A percentile compares a stretch with the other conserved stretches of the same genome.
phyloP scores from a whole-genome alignment of 352 stramenopile species.

The Phytophthora lateralis region DNA sequence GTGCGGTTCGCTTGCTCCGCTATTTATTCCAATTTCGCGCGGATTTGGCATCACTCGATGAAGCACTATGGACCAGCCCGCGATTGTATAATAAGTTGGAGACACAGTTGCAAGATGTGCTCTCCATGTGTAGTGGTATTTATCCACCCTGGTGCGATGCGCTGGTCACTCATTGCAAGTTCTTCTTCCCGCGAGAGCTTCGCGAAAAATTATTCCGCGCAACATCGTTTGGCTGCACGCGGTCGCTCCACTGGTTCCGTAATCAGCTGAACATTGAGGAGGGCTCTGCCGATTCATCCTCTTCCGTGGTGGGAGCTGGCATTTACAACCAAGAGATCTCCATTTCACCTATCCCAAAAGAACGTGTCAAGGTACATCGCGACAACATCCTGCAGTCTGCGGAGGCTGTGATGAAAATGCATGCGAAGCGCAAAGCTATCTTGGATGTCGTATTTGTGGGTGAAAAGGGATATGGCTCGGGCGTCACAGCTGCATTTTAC shows the following conservation, averaged over 20 bases:
- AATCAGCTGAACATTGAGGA: slow-evolving; percentile 70
- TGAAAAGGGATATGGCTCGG: slow-evolving; percentile 86
- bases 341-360: slow-evolving; percentile 84
- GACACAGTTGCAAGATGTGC: slow-evolving; percentile 78
- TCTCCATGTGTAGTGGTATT: slow-evolving; percentile 83
- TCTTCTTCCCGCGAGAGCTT: slow-evolving; percentile 80
- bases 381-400: slow-evolving; percentile 77
- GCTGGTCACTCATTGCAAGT: slow-evolving; percentile 78
- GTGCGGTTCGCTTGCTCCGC: slow-evolving; percentile 57
- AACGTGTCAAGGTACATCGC: slow-evolving; percentile 84
- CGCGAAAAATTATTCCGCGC: slow-evolving; percentile 76
- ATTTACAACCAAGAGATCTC: slow-evolving; percentile 83
- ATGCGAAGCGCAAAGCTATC: slow-evolving; percentile 82
- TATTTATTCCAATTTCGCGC: slow-evolving; percentile 62
- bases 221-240: slow-evolving; percentile 80
- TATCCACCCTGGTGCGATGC: slow-evolving; percentile 83
- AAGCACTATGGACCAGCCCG: slow-evolving; percentile 73
- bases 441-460: slow-evolving; percentile 87
- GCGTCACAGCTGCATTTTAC: slow-evolving; percentile 86
- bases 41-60: slow-evolving; percentile 27
- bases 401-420: slow-evolving; percentile 86
- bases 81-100: slow-evolving; percentile 83
- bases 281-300: slow-evolving; percentile 19
- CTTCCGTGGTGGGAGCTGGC: slow-evolving; percentile 37
- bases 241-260: slow-evolving; percentile 84